Base-by-base conservation (phyloP, 78 protist species). In the Dictyostelium intermedium region DNA sequence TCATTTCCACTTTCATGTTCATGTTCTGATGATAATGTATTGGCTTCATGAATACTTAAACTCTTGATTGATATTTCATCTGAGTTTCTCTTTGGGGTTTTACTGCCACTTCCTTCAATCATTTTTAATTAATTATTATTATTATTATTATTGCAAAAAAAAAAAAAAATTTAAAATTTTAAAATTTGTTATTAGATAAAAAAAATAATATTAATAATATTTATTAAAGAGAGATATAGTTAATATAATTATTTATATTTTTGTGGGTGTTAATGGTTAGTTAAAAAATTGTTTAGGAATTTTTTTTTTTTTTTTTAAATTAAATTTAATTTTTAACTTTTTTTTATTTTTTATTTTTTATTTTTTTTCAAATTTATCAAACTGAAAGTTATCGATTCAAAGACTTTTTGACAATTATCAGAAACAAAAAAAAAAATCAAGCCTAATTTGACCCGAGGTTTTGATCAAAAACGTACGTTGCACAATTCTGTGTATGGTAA, bases 21-120 rank as follows among this genome's bases (percentile, higher is more conserved):
- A 37, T 83, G 87, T 25, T 83, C 87, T 13, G 87, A 83, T 27
- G 77, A 30, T 16, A 37, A 74, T 13, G 56, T 74, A 11, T 16
- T 23, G 8, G 45, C 82, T 23, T 37, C 53, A 23, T 63, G 73
- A 63, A 20, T 63, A 25, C 18, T 25, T 60, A 23, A 23, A 23
- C 23, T 60, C 70, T 60, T 60, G 4, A 23, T 6, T 63, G 73
- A 63, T 9, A 63, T 25, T 63, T 63, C 73, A 25, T 20, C 25
- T 9, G 73, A 63, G 32, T 63, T 63, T 63, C 73, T 63, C 13
- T 63, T 63, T 63, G 73, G 73, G 9, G 73, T 63, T 25, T 20
- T 63, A 9, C 32, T 9, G 9, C 73, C 34, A 63, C 11, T 63
- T 16, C n/a, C 61, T 50, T 50, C 61, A 50, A 50, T 50, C 61